Base-by-base conservation (phyloP, 2,329 filamentous ascomycete species). In the Colletotrichum godetiae region DNA sequence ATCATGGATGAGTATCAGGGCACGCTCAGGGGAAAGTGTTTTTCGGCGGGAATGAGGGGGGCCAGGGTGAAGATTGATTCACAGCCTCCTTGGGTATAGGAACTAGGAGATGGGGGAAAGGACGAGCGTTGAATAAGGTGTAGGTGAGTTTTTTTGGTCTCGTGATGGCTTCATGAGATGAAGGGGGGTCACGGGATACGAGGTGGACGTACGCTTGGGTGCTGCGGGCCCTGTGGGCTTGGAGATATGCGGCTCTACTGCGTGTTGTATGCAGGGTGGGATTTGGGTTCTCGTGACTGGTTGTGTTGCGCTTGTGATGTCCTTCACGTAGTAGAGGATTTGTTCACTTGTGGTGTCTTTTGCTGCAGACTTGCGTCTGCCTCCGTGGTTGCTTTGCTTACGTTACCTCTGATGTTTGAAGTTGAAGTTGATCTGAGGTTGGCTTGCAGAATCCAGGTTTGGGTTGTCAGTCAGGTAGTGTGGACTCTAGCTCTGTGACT, bases 111-210 rank as follows among this genome's bases (percentile, higher is more conserved):
- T 13, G 8, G 8, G 42, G 19, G 4, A 8, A 19, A 5, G 15
- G 46, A 7, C 33, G 22, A 29, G 46, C 31, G 27, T 37, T 24
- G 57, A 24, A n/a, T 35, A 60, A 60, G 10, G 1, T 35, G 46
- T 49, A 72, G 22, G 46, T 37, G 63, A 37, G n/a, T 15, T 13
- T 22, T 11, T n/a, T 10, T 29, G 19, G 64, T 68, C 69, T 69
- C 37, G 69, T 69, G 69, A 72, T 72, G 58, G 66, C 66, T 69
- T 72, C 69, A 64, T 24, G 59, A 5, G 42, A 58, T 24, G 69
- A 35, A 66, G 19, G 15, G 15, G 13, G 7, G 66, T 69, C 65
- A 72, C 69, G 59, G 31, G 69, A 55, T 63, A 60, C 66, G 15
- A 42, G 42, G 10, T 15, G 15, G 31, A 13, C 33, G 27, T 15